Evolutionary conservation across 208 protist genomes (phyloP), one percentile per base, ranked within the genome.

Genomic region (Wallacemonas sp.): DNA sequence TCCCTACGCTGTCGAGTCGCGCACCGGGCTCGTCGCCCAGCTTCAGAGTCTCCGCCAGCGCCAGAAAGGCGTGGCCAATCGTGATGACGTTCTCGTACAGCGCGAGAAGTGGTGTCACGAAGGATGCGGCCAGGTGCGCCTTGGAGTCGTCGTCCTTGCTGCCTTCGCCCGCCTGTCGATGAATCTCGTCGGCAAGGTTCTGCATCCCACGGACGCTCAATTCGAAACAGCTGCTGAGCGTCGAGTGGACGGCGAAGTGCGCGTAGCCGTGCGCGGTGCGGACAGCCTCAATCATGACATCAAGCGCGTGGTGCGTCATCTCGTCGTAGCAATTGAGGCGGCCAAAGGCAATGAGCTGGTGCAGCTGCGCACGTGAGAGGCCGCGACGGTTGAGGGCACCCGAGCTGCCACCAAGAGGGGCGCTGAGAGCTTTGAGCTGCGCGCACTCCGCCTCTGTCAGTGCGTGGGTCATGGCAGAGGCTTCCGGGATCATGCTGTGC

Each of bases 21-120:
- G n/a, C n/a, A n/a, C n/a, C n/a, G n/a, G n/a, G n/a, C n/a, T 65
- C 45, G 15, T 26, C 22, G 17, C 17, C 21, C 0, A 57, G 29
- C 9, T 34, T 37, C 3, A 81, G 33, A n/a, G 65, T 55, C 38
- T 76, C 41, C 44, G 79, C 42, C 19, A 87, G 22, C 15, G 68
- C 54, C 29, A 73, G 50, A 17, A 80, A 52, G 17, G 78, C 60
- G 26, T 75, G 72, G 9, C 76, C 67, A 17, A 79, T 37, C 12
- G 76, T 67, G 12, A 83, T 39, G 2, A 88, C 76, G 75, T 93
- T 93, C 48, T 93, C 83, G 63, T 90, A 83, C 76, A 88, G 87
- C n/a, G 81, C 79, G 12, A 89, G 52, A 44, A 74, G 39, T 12
- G 52, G 3, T 3, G 50, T 57, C 3, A 57, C 17, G 38, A 57